Evolutionary conservation across 345 rosid species (phyloP), one percentile per base, ranked within the genome.

Genomic region (Eucalyptus pumila): DNA sequence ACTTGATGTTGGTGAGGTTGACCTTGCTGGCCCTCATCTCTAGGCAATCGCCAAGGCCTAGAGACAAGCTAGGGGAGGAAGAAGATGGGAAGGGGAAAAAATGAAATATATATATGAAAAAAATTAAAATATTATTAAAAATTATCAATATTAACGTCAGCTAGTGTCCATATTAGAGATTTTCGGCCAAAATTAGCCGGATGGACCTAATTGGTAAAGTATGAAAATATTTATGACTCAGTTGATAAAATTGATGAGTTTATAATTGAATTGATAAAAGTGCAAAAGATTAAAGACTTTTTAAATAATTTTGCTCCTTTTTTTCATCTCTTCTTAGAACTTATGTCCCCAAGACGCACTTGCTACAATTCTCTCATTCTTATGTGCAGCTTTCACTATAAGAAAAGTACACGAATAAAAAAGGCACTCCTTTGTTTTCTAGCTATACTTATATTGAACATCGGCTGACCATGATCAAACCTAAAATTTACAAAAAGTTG

Each of bases 101-200:
- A 50, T 15, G 6, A 54, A 9, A 23, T 23, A 21, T 4, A 54
- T 8, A 1, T 3, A 47, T 17, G 2, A 52, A 52, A 52, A 23
- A 24, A 10, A 21, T 24, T 2, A 56, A 24, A 56, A 24, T 56
- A 23, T 23, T 56, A 56, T 56, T 54, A 54, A 54, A 54, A 23
- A 54, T 54, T 23, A 0, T 24, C 27, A 21, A 56, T 5, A 1
- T 56, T 26, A 56, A 56, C 3, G 2, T 56, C 6, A 0, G 4
- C 1, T 1, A 56, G 4, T 23, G 30, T 56, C 3, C 30, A 56
- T 23, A 26, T 56, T 4, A 1, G 2, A 24, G 13, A 56, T 23
- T 56, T 56, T 56, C 0, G 12, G 1, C 13, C 1, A 24, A 56
- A 56, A 56, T 56, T 56, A 6, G 3, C 6, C 6, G 5, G 3